phyloP scores from a whole-genome alignment of 2,329 filamentous ascomycete species.

The Ophiosphaerella narmari region DNA sequence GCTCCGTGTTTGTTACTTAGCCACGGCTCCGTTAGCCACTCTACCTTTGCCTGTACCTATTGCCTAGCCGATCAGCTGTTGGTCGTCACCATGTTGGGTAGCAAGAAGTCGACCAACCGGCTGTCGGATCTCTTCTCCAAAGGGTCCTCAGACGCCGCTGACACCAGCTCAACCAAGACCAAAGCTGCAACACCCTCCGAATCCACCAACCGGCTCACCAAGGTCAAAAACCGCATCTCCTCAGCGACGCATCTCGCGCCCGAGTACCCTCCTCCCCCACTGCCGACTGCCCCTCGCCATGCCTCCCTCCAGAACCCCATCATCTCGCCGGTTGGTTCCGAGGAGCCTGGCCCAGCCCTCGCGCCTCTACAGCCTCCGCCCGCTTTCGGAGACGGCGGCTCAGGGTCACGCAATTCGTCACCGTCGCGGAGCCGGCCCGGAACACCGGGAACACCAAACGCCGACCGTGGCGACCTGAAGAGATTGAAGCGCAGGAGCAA shows the following conservation, averaged over 20 bases:
- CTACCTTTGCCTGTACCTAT: slow-evolving; percentile 5
- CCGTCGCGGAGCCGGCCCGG: slow-evolving; percentile 30
- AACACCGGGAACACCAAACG: slow-evolving; percentile 25
- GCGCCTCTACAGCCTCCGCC: slow-evolving; percentile 36
- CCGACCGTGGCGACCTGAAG: slow-evolving; percentile 27
- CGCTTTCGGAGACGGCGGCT: slow-evolving; percentile 19
- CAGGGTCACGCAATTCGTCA: slow-evolving; percentile 32
- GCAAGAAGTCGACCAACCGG: slow-evolving; percentile 37
- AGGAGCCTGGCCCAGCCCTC: slow-evolving; percentile 13
- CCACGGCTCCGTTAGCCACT: neutral
- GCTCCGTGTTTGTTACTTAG: neutral
- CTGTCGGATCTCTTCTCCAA: slow-evolving; percentile 42
- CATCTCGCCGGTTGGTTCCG: slow-evolving; percentile 33
- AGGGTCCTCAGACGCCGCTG: slow-evolving; percentile 23
- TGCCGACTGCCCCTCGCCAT: slow-evolving; percentile 16
- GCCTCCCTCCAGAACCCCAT: slow-evolving; percentile 25
- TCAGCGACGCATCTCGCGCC: slow-evolving; percentile 38
- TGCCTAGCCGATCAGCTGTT: neutral
- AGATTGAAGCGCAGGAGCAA: slow-evolving; percentile 43
- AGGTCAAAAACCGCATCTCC: slow-evolving; percentile 39
- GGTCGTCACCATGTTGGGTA: slow-evolving; percentile 22
- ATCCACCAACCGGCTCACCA: slow-evolving; percentile 34
- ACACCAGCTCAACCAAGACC: slow-evolving; percentile 12
- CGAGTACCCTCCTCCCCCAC: slow-evolving; percentile 34
- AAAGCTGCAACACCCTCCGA: slow-evolving; percentile 32